These are phyloP conservation scores for Penicillium sp. DNA, from an alignment of 2,329 filamentous ascomycete species.

Conservation along the genomic window DNA sequence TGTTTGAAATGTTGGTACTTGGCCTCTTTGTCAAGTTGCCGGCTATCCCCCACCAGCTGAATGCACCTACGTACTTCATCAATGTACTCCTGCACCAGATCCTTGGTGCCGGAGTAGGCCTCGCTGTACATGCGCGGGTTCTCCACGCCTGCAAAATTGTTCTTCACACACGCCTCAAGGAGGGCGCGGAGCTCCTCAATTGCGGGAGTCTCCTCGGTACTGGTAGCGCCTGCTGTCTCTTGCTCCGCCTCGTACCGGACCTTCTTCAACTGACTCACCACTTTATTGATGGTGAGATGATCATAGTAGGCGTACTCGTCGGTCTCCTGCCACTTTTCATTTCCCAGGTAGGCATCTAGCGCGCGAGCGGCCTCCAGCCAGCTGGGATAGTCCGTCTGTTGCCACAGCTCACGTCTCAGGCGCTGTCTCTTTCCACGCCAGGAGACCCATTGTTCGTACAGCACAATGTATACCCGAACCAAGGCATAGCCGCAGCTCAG, in stretches of 20 bases:
- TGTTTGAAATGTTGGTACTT: slow-evolving; percentile 83
- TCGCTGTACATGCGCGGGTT: slow-evolving; percentile 93
- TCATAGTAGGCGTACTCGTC: slow-evolving; percentile 75
- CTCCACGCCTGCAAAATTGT: slow-evolving; percentile 93
- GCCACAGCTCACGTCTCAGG: slow-evolving; percentile 64
- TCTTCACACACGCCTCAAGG: slow-evolving; percentile 89
- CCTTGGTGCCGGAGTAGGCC: slow-evolving; percentile 96
- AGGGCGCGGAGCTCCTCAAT: slow-evolving; percentile 71
- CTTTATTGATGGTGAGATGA: slow-evolving; percentile 70
- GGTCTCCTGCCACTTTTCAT: slow-evolving; percentile 47
- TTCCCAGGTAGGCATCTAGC: slow-evolving; percentile 74
- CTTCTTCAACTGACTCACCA: slow-evolving; percentile 64
- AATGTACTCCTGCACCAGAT: slow-evolving; percentile 81
- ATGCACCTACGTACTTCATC: slow-evolving; percentile 61
- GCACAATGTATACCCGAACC: slow-evolving; percentile 81
- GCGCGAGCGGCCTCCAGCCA: slow-evolving; percentile 76
- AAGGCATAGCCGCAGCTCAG: slow-evolving; percentile 69
- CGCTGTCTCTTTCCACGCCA: slow-evolving; percentile 76
- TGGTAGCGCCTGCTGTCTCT: slow-evolving; percentile 25
- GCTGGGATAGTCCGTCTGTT: slow-evolving; percentile 68
- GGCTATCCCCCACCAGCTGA: slow-evolving; percentile 61
- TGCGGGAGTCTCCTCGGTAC: slow-evolving; percentile 41
- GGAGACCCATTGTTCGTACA: slow-evolving; percentile 85
- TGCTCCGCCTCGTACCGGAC: slow-evolving; percentile 37
- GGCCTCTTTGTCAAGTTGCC: slow-evolving; percentile 61